Conservation (phyloP, 805 yeast genomes). For the Cyberlindnera veronae region DNA sequence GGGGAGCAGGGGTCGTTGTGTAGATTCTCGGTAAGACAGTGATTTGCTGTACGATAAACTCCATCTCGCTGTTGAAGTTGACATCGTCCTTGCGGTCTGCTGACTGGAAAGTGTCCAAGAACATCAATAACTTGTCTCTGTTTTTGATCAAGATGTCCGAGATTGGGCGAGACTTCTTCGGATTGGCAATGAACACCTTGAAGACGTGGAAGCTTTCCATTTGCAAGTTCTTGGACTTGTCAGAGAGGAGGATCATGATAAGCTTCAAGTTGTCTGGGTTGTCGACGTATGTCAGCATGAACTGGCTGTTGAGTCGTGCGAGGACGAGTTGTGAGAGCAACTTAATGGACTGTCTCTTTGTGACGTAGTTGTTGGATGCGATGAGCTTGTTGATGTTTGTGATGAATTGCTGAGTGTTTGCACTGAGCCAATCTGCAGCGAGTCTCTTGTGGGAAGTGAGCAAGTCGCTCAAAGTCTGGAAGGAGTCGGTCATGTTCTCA, state of each 20-base stretch:
- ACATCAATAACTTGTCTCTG: slow-evolving; percentile 68
- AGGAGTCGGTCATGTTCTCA: slow-evolving; percentile 88
- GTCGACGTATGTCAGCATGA: slow-evolving; percentile 75
- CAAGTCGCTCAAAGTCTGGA: slow-evolving; percentile 69
- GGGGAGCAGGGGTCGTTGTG: slow-evolving; percentile 3
- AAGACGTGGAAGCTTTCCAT: slow-evolving; percentile 89
- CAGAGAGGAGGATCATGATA: slow-evolving; percentile 81
- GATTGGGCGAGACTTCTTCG: slow-evolving; percentile 77
- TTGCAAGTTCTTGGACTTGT: slow-evolving; percentile 85
- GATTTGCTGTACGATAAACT: slow-evolving; percentile 73
- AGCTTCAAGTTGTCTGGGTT: slow-evolving; percentile 80
- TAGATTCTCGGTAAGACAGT: slow-evolving; percentile 62
- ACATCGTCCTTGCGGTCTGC: slow-evolving; percentile 58
- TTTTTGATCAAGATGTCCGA: slow-evolving; percentile 81
- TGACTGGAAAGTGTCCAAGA: slow-evolving; percentile 62
- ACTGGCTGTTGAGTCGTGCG: slow-evolving; percentile 62
- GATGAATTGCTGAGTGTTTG: slow-evolving; percentile 57
- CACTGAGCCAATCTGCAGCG: slow-evolving; percentile 63
- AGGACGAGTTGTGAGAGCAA: slow-evolving; percentile 69
- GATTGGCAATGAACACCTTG: slow-evolving; percentile 95
- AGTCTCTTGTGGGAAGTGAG: slow-evolving; percentile 66
- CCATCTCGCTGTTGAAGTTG: slow-evolving; percentile 71
- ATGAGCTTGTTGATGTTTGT: slow-evolving; percentile 64
- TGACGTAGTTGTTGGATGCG: slow-evolving; percentile 79
- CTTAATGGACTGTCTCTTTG: slow-evolving; percentile 85